phyloP scores from a whole-genome alignment of 176 grass and related monocot genomes.

The Phyllostachys edulis region DNA sequence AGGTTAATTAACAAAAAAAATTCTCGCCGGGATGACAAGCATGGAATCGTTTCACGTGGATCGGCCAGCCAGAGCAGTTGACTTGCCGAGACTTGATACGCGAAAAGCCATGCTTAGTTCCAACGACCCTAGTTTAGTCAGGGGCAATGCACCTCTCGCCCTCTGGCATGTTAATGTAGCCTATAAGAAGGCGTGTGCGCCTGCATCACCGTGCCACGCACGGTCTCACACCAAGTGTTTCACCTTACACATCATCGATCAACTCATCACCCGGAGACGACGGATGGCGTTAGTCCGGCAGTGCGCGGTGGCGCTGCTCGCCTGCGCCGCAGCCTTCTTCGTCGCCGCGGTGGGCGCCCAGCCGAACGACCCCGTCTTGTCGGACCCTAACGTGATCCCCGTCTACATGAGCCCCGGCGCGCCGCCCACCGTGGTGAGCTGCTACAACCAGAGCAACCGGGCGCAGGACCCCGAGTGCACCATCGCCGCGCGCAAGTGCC shows the following conservation, averaged over 20 bases:
- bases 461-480: not conserved
- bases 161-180: not conserved
- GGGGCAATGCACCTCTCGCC: not conserved
- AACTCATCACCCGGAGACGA: not conserved
- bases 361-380: not conserved
- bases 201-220: not conserved
- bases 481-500: slow-evolving; percentile 3
- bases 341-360: slow-evolving; percentile 1
- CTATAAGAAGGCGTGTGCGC: slow-evolving; percentile 1
- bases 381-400: slow-evolving; percentile 35
- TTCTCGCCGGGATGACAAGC: slow-evolving; percentile 32
- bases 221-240: not conserved
- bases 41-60: slow-evolving; percentile 54
- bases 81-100: slow-evolving; percentile 34
- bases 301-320: not conserved
- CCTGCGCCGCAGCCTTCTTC: slow-evolving; percentile 13
- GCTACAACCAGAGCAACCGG: slow-evolving; percentile 32
- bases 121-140: slow-evolving; percentile 39
- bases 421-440: slow-evolving; percentile 22
- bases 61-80: slow-evolving; percentile 24
- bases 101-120: slow-evolving; percentile 50
- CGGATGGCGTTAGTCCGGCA: slow-evolving; percentile 23
- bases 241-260: not conserved
- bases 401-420: slow-evolving; percentile 30
- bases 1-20: no score